phyloP scores from a whole-genome alignment of 2,329 filamentous ascomycete genomes.

The Xylariaceae sp. region DNA sequence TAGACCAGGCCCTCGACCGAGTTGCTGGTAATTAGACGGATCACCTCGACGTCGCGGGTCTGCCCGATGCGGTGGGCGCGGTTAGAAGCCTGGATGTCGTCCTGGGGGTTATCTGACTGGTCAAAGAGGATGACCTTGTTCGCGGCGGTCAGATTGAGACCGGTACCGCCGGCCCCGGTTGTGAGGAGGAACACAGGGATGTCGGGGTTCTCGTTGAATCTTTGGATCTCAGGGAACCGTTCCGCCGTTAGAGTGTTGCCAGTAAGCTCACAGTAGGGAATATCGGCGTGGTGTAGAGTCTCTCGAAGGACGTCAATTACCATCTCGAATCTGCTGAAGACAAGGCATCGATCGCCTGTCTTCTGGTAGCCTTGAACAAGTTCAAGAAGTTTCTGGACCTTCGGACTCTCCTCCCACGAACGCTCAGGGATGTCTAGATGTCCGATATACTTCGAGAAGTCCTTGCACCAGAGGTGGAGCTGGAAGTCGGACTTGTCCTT shows the following conservation, averaged over 20 bases:
- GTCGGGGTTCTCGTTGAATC: conserved; percentile 73
- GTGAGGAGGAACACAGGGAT: conserved; percentile 93
- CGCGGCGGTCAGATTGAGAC: conserved; percentile 91
- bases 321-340: conserved; percentile 93
- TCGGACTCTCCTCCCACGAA: conserved; percentile 70
- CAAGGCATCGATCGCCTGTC: conserved; percentile 82
- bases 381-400: conserved; percentile 78
- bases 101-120: conserved; percentile 95
- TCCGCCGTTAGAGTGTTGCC: conserved; percentile 80
- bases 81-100: conserved; percentile 98
- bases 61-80: conserved; percentile 94
- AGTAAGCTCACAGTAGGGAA: conserved; percentile 84
- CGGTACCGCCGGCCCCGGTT: conserved; percentile 93
- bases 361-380: conserved; percentile 73
- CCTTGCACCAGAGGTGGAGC: conserved; percentile 66
- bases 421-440: conserved; percentile 56
- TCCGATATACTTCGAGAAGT: conserved; percentile 56
- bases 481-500: conserved; percentile 65
- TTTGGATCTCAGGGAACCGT: conserved; percentile 85
- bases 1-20: conserved; percentile 95
- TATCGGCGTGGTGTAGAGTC: conserved; percentile 71
- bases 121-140: conserved; percentile 99
- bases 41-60: conserved; percentile 85
- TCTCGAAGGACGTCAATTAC: conserved; percentile 89
- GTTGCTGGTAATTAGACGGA: conserved; percentile 75